phyloP scores from a whole-genome alignment of 495 filamentous ascomycete genomes.

The Cercophora scortea region DNA sequence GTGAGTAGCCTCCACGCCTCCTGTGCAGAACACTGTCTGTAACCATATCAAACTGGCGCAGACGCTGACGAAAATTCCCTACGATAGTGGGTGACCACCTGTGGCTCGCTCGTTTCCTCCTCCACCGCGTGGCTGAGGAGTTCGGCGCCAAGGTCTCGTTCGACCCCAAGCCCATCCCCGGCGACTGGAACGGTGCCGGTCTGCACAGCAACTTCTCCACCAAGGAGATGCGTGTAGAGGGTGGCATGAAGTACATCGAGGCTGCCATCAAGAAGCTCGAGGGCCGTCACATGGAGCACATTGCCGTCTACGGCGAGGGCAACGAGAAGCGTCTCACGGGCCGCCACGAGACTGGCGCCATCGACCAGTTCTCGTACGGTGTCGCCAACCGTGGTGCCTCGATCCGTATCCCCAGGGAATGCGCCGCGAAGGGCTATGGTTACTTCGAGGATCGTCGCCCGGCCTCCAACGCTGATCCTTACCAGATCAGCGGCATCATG shows the following conservation, averaged over 20 bases:
- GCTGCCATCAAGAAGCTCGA: constrained; percentile 57
- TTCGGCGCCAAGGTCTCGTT: constrained; percentile 96
- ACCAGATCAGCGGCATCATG: constrained; percentile 45
- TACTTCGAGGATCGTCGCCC: constrained; percentile 98
- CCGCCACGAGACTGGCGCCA: constrained; percentile 84
- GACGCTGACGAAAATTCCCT: constrained; percentile 4
- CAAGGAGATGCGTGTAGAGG: constrained; percentile 76
- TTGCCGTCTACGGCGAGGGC: constrained; percentile 93
- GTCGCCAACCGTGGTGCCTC: constrained; percentile 88
- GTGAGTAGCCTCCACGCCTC: background rate
- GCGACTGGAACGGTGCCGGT: constrained; percentile 99
- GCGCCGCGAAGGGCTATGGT: constrained; percentile 87
- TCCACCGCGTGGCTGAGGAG: constrained; percentile 93
- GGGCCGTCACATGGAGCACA: constrained; percentile 87
- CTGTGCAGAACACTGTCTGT: background rate
- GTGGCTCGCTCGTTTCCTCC: constrained; percentile 94
- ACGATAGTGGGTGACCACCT: constrained; percentile 82
- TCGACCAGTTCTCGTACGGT: constrained; percentile 92
- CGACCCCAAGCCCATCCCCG: constrained; percentile 95
- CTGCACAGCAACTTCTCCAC: constrained; percentile 93
- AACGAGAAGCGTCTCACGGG: constrained; percentile 89
- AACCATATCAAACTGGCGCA: no score
- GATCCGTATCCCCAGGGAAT: constrained; percentile 87
- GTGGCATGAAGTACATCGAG: constrained; percentile 92
- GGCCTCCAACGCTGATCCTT: constrained; percentile 91